phyloP scores from a whole-genome alignment of 257 asterid species.

The Solanum verrucosum region DNA sequence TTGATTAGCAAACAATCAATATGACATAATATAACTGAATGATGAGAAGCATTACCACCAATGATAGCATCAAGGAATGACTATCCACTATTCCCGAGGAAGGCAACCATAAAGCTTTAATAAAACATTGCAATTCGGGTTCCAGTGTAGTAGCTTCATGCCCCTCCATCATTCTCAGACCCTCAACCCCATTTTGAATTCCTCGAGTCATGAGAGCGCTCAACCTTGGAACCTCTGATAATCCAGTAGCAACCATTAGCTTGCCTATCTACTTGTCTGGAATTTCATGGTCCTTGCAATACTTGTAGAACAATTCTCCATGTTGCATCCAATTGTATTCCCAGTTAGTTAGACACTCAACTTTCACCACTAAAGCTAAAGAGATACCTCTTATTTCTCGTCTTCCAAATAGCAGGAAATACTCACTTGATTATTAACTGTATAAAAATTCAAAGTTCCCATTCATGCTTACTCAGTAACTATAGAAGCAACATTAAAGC shows the following conservation, averaged over 20 bases:
- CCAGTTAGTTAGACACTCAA: background rate
- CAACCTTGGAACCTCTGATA: conserved; percentile 62
- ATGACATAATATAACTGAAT: background rate
- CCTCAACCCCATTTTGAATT: conserved; percentile 53
- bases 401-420: background rate
- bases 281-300: conserved; percentile 51
- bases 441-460: background rate
- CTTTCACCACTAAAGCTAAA: background rate
- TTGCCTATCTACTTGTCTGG: conserved; percentile 74
- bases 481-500: background rate
- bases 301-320: conserved; percentile 37
- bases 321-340: background rate
- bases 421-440: background rate
- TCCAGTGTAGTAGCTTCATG: conserved; percentile 50
- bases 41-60: conserved; percentile 38
- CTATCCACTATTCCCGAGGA: conserved; percentile 68
- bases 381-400: background rate
- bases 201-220: conserved; percentile 45
- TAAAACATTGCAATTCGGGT: conserved; percentile 52
- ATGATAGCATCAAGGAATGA: conserved; percentile 66
- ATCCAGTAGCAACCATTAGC: conserved; percentile 74
- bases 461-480: background rate
- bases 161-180: conserved; percentile 51
- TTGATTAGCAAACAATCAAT: background rate
- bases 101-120: conserved; percentile 64